Percentiles rank a stretch among this genome's conserved stretches.
These are phyloP conservation scores for Pyropia yezoensis DNA, from an alignment of 23 red algal species.

Conservation along the genomic window DNA sequence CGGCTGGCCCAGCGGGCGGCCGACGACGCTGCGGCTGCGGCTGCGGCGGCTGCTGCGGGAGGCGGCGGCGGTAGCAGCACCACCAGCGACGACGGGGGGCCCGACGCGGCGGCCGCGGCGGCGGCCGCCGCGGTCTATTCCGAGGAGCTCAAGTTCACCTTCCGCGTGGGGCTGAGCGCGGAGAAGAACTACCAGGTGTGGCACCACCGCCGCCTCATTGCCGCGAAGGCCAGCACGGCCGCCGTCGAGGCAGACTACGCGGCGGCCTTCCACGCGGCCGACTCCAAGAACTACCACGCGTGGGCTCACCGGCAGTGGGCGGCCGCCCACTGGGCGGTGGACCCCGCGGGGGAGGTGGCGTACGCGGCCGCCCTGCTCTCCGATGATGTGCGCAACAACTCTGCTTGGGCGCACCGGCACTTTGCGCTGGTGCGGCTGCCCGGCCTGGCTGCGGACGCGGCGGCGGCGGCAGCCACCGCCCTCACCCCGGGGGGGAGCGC, in stretches of 20 bases:
- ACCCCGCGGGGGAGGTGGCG: constrained; percentile 8
- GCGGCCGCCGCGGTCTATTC: constrained; percentile 9
- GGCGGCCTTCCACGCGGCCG: constrained; percentile 18
- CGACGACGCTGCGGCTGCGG: no score
- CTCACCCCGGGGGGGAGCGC: no score
- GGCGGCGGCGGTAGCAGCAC: no score
- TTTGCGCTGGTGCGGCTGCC: no score
- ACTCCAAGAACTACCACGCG: constrained; percentile 91
- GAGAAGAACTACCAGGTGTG: constrained; percentile 88
- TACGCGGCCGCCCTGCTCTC: constrained; percentile 27
- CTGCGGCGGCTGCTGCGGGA: no score
- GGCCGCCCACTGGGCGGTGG: neutral
- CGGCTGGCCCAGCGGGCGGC: constrained; percentile 1
- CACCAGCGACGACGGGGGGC: no score
- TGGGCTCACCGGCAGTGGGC: constrained; percentile 82
- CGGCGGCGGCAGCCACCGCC: no score
- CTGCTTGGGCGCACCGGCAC: constrained; percentile 64
- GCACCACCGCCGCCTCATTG: constrained; percentile 53
- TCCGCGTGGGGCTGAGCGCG: neutral
- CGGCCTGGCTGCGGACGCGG: no score
- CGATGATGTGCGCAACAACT: constrained; percentile 76
- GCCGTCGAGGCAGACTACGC: constrained; percentile 10
- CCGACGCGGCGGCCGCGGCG: neutral
- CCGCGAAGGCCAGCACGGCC: neutral
- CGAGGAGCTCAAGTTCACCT: constrained; percentile 24